Evolutionary conservation across 192 early-diverging fungal genomes (phyloP).

Genomic region (Umbelopsis sp.): DNA sequence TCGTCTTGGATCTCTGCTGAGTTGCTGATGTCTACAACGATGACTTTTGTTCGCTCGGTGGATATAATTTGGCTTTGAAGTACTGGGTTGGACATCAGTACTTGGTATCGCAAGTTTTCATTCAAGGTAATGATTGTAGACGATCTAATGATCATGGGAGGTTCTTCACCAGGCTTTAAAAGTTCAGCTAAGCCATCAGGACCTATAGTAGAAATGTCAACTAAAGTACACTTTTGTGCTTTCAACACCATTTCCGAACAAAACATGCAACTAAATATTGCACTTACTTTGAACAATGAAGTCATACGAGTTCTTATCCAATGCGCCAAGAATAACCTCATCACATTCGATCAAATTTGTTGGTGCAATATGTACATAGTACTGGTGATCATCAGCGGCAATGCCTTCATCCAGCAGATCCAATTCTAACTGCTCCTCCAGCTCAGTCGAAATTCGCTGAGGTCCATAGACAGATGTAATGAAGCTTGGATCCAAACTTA

Average conservation of each 20-base stretch:
- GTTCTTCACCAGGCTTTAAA: conserved; percentile 27
- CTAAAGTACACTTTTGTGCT: no score
- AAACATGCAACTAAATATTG: no score
- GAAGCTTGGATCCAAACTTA: conserved; percentile 16
- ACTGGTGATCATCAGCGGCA: background rate
- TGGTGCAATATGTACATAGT: conserved; percentile 29
- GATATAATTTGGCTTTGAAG: conserved; percentile 60
- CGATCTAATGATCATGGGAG: conserved; percentile 40
- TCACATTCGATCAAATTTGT: conserved; percentile 57
- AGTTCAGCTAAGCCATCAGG: conserved; percentile 29
- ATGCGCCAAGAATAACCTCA: conserved; percentile 64
- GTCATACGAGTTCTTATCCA: conserved; percentile 53
- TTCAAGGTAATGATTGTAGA: background rate
- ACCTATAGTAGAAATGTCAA: conserved; percentile 18
- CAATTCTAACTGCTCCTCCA: conserved; percentile 24
- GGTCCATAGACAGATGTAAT: conserved; percentile 31
- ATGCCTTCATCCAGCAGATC: conserved; percentile 5
- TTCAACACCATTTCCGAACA: no score
- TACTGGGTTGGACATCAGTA: conserved; percentile 66
- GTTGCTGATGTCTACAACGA: conserved; percentile 42
- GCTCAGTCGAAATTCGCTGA: conserved; percentile 17
- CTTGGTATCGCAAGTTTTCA: conserved; percentile 36
- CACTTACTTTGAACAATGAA: conserved; percentile 41
- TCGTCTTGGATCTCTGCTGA: background rate
- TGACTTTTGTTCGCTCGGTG: conserved; percentile 51